These are phyloP conservation scores for Conticribra guillardii DNA, from an alignment of 108 stramenopile genomes.

Conservation along the genomic window DNA sequence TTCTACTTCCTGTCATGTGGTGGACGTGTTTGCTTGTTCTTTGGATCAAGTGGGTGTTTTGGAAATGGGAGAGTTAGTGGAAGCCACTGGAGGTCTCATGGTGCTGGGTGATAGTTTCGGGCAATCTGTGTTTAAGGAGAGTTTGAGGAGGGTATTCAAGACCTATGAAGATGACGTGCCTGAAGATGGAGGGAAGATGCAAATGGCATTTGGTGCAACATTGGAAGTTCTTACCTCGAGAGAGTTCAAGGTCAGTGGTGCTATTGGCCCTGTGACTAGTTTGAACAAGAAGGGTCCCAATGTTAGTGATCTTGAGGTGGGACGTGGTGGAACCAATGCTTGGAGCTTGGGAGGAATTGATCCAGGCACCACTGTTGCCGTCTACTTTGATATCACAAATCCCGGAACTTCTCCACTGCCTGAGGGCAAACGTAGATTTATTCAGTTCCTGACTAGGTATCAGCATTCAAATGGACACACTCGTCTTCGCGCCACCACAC, in stretches of 20 bases:
- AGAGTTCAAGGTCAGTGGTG: constrained; percentile 94
- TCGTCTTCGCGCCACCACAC: constrained; percentile 94
- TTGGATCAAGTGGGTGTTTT: constrained; percentile 98
- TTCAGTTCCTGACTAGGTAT: constrained; percentile 98
- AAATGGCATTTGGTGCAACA: constrained; percentile 94
- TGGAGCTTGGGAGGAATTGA: constrained; percentile 98
- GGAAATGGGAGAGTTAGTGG: constrained; percentile 94
- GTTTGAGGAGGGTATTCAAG: constrained; percentile 92
- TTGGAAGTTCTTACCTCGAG: constrained; percentile 91
- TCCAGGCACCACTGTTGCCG: constrained; percentile 94
- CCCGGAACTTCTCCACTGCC: constrained; percentile 81
- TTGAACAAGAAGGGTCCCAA: constrained; percentile 89
- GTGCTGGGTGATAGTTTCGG: constrained; percentile 97
- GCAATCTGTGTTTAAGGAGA: constrained; percentile 98
- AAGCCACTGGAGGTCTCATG: constrained; percentile 97
- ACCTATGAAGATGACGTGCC: constrained; percentile 83
- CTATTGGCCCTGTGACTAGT: constrained; percentile 88
- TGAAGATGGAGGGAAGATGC: constrained; percentile 88
- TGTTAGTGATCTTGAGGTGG: constrained; percentile 95
- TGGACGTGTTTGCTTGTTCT: constrained; percentile 99
- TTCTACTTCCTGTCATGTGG: constrained; percentile 81
- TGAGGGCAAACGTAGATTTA: constrained; percentile 88
- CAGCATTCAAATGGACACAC: constrained; percentile 93
- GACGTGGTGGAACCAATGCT: constrained; percentile 96
- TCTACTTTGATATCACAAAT: constrained; percentile 98